These are phyloP conservation scores for Nigrospora osmanthi DNA, from an alignment of 2,329 filamentous ascomycete genomes.

Conservation along the genomic window DNA sequence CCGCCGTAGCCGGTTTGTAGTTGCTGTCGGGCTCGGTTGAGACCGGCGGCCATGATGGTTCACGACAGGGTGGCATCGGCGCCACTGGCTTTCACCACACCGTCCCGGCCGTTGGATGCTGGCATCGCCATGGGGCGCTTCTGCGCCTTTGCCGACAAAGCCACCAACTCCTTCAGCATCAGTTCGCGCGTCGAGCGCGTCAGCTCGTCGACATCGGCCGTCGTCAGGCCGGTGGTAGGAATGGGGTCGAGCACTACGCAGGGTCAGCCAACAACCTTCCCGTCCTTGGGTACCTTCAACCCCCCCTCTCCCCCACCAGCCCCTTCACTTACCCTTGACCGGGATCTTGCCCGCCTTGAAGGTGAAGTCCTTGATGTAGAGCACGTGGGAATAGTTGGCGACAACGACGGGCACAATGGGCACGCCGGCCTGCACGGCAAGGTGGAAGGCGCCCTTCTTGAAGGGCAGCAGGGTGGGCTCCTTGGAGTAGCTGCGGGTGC, in stretches of 20 bases:
- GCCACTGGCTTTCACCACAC: constrained; percentile 23
- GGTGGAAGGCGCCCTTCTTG: constrained; percentile 97
- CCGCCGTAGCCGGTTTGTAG: no score
- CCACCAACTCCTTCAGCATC: constrained; percentile 63
- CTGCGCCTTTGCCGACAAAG: constrained; percentile 43
- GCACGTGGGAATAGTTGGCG: constrained; percentile 70
- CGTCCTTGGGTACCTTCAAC: background rate
- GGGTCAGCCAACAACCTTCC: background rate
- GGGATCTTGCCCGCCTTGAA: constrained; percentile 67
- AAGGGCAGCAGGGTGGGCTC: constrained; percentile 83
- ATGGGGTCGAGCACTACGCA: constrained; percentile 72
- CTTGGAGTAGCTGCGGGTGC: constrained; percentile 81
- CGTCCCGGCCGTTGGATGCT: constrained; percentile 13
- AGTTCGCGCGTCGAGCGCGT: constrained; percentile 59
- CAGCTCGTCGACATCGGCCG: constrained; percentile 71
- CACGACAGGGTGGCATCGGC: constrained; percentile 17
- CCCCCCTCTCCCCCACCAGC: background rate
- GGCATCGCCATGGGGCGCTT: constrained; percentile 26
- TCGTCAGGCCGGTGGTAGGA: constrained; percentile 61
- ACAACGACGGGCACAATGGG: constrained; percentile 82
- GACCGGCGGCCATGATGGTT: no score
- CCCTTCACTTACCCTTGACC: constrained; percentile 58
- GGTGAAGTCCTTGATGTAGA: constrained; percentile 54
- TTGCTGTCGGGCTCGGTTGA: no score
- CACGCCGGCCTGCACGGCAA: constrained; percentile 88